phyloP scores from a whole-genome alignment of 2,329 filamentous ascomycete genomes.

The Colletotrichum euphorbiae region DNA sequence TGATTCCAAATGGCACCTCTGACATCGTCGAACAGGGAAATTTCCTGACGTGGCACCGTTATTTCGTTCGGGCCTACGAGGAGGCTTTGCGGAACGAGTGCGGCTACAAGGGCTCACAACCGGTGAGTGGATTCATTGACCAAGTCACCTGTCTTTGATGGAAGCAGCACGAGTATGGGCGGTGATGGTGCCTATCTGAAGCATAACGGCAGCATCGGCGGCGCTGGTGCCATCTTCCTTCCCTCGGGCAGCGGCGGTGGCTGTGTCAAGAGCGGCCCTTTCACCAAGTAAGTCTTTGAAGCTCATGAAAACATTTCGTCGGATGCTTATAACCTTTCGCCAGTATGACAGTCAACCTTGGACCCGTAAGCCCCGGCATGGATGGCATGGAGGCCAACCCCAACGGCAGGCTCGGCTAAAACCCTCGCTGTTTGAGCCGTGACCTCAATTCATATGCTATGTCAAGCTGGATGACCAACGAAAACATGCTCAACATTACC shows the following conservation, averaged over 20 bases:
- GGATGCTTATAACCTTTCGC: conserved; percentile 50
- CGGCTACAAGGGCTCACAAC: conserved; percentile 38
- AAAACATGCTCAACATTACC: conserved; percentile 46
- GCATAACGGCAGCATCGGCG: conserved; percentile 42
- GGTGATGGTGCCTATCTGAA: conserved; percentile 52
- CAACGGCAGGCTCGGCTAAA: conserved; percentile 49
- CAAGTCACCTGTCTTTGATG: conserved; percentile 54
- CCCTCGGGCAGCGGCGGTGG: conserved; percentile 52
- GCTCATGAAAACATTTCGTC: conserved; percentile 46
- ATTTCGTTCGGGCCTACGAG: conserved; percentile 39
- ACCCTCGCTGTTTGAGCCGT: conserved; percentile 59
- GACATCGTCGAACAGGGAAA: conserved; percentile 8
- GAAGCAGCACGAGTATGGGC: conserved; percentile 52
- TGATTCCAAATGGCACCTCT: background rate
- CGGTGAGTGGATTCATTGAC: conserved; percentile 29
- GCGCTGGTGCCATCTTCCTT: conserved; percentile 45
- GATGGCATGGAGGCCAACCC: conserved; percentile 43
- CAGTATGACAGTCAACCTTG: conserved; percentile 53
- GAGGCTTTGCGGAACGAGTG: conserved; percentile 40
- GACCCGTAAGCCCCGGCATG: conserved; percentile 49
- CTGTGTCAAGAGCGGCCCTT: conserved; percentile 49
- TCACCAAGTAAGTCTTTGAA: conserved; percentile 44
- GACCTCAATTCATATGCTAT: conserved; percentile 52
- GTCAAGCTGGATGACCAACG: conserved; percentile 32
- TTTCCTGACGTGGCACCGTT: conserved; percentile 41